Percentiles rank a stretch among this genome's conserved stretches.
Conservation (phyloP, 768 basidiomycete species). For the Leccinellum albellum region DNA sequence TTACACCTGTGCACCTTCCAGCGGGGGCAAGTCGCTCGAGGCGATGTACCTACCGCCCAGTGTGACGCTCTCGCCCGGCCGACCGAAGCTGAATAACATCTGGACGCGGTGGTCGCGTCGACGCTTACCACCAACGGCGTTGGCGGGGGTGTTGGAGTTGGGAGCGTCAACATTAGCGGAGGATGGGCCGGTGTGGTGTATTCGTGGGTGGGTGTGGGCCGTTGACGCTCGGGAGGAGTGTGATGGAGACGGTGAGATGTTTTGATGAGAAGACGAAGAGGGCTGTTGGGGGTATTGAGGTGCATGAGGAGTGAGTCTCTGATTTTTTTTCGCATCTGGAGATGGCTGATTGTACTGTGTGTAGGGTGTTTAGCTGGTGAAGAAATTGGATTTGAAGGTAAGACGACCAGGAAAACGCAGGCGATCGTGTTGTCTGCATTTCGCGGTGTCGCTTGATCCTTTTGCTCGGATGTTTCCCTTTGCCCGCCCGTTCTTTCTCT, state of each 20-base stretch:
- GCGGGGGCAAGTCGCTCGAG: slow-evolving; percentile 8
- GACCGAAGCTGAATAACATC: slow-evolving; percentile 47
- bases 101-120: slow-evolving; percentile 42
- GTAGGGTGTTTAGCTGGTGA: not conserved
- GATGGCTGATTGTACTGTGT: not conserved
- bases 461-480: too few relatives aligned
- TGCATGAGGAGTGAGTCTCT: not conserved
- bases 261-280: not conserved
- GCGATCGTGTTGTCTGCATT: too few relatives aligned
- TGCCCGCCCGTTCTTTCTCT: too few relatives aligned
- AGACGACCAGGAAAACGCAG: too few relatives aligned
- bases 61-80: slow-evolving; percentile 46
- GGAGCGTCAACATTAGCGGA: slow-evolving; percentile 23
- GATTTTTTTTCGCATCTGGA: not conserved
- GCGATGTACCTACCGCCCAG: slow-evolving; percentile 35
- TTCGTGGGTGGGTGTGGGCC: slow-evolving; percentile 45
- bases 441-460: too few relatives aligned
- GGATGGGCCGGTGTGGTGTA: slow-evolving; percentile 26
- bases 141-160: slow-evolving; percentile 21
- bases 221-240: slow-evolving; percentile 29
- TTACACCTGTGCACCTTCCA: slow-evolving; percentile 47
- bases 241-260: slow-evolving; percentile 29
- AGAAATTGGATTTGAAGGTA: not conserved
- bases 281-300: not conserved
- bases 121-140: slow-evolving; percentile 28